These are phyloP conservation scores for Pseudogymnoascus sp. DNA, from an alignment of 2,329 filamentous ascomycete species.

Conservation along the genomic window DNA sequence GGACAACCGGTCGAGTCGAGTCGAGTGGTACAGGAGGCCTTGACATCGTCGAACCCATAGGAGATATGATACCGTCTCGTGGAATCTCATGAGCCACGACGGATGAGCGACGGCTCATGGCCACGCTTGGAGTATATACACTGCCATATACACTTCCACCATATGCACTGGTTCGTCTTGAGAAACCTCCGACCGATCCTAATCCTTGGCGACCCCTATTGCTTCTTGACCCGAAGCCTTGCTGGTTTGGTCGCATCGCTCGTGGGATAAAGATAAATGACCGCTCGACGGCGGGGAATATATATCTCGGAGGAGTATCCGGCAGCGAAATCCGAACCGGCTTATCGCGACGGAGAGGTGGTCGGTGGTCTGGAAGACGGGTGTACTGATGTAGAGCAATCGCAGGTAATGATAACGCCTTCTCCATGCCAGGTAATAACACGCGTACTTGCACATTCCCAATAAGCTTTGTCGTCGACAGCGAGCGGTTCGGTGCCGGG, in stretches of 20 bases:
- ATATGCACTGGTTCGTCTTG: conserved; percentile 78
- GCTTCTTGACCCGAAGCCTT: conserved; percentile 59
- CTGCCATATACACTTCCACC: conserved; percentile 64
- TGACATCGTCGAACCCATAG: conserved; percentile 70
- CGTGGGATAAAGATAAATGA: conserved; percentile 98
- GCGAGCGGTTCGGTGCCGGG: conserved; percentile 62
- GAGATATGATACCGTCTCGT: conserved; percentile 71
- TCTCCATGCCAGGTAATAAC: conserved; percentile 67
- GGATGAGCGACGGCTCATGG: conserved; percentile 84
- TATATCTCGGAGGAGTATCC: conserved; percentile 70
- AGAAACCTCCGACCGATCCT: conserved; percentile 59
- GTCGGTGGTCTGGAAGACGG: conserved; percentile 87
- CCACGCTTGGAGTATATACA: conserved; percentile 76
- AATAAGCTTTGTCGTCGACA: conserved; percentile 77
- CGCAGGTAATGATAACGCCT: conserved; percentile 62
- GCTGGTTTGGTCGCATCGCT: conserved; percentile 86
- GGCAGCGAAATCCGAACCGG: conserved; percentile 91
- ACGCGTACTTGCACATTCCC: conserved; percentile 83
- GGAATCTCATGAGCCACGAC: conserved; percentile 58
- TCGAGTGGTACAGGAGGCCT: conserved; percentile 57
- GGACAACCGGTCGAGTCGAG: conserved; percentile 64
- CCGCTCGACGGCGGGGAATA: conserved; percentile 80
- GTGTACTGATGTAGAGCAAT: conserved; percentile 86
- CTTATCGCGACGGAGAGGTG: conserved; percentile 89
- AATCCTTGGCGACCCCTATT: conserved; percentile 68